These are phyloP conservation scores for Oryza officinalis DNA, from an alignment of 176 grass and related monocot genomes.

Conservation along the genomic window DNA sequence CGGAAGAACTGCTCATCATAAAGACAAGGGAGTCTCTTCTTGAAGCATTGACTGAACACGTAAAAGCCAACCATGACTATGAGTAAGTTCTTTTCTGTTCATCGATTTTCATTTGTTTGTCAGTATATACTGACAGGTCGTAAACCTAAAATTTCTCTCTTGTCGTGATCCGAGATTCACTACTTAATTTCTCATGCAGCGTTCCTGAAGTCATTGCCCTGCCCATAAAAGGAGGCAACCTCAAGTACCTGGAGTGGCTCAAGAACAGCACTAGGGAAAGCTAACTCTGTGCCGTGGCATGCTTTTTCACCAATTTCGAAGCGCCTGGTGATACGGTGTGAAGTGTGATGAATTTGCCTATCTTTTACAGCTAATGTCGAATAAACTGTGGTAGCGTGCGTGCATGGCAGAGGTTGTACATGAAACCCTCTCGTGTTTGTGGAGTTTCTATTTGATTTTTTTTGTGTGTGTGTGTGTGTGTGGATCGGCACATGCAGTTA, in stretches of 20 bases:
- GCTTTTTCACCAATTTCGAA: background rate
- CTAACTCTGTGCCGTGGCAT: slow-evolving; percentile 3
- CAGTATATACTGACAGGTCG: background rate
- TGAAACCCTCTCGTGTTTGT: background rate
- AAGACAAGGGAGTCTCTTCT: slow-evolving; percentile 95
- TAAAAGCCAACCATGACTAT: slow-evolving; percentile 94
- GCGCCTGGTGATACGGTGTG: background rate
- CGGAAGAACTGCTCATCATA: slow-evolving; percentile 82
- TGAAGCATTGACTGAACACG: slow-evolving; percentile 72
- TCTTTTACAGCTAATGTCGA: background rate
- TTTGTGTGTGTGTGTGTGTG: background rate
- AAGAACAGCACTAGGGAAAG: slow-evolving; percentile 72
- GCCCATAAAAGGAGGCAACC: slow-evolving; percentile 81
- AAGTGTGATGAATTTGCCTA: background rate
- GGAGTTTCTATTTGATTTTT: background rate
- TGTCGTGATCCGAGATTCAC: background rate
- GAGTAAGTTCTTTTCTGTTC: slow-evolving; percentile 56
- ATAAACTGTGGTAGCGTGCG: slow-evolving; percentile 3
- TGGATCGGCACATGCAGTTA: background rate
- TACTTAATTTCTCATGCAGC: slow-evolving; percentile 33
- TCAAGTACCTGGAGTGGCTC: slow-evolving; percentile 89
- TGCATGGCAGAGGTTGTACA: background rate
- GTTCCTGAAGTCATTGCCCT: slow-evolving; percentile 90
- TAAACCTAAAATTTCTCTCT: background rate
- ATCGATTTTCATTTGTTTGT: background rate